phyloP scores from a whole-genome alignment of 2,329 filamentous ascomycete species.

The Lecanicillium sp. region DNA sequence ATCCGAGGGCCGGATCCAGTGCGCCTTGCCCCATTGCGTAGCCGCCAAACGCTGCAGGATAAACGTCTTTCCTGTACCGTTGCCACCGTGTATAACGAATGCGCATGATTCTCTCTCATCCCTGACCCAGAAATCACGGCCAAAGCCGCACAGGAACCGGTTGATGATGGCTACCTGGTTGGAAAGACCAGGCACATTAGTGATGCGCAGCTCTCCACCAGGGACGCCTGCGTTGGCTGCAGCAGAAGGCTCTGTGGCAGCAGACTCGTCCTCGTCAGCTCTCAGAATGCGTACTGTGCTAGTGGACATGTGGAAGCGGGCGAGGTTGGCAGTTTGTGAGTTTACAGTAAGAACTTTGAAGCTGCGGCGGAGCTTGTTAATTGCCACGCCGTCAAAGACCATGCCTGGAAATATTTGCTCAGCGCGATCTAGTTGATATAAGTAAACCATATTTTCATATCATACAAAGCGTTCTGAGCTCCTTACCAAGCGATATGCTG shows the following conservation, averaged over 20 bases:
- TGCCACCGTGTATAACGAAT: constrained; percentile 70
- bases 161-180: constrained; percentile 60
- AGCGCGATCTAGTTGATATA: constrained; percentile 38
- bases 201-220: constrained; percentile 32
- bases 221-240: constrained; percentile 8
- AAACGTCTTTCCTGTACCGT: constrained; percentile 77
- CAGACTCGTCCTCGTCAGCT: constrained; percentile 16
- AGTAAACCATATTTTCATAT: not conserved
- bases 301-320: constrained; percentile 30
- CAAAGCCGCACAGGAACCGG: constrained; percentile 51
- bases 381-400: constrained; percentile 52
- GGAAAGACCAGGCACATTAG: constrained; percentile 59
- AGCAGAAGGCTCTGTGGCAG: constrained; percentile 12
- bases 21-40: constrained; percentile 62
- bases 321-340: constrained; percentile 32
- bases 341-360: constrained; percentile 55
- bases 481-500: constrained; percentile 23
- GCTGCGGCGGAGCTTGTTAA: constrained; percentile 20
- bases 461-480: not conserved
- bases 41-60: constrained; percentile 60
- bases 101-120: constrained; percentile 37
- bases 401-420: constrained; percentile 65
- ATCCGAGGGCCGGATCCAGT: constrained; percentile 48
- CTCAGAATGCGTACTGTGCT: constrained; percentile 30
- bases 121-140: constrained; percentile 22